A percentile compares a stretch with the other conserved stretches of the same genome.
Evolutionary conservation across 805 yeast species (phyloP).

Genomic region (Teunomyces aglyptinius): DNA sequence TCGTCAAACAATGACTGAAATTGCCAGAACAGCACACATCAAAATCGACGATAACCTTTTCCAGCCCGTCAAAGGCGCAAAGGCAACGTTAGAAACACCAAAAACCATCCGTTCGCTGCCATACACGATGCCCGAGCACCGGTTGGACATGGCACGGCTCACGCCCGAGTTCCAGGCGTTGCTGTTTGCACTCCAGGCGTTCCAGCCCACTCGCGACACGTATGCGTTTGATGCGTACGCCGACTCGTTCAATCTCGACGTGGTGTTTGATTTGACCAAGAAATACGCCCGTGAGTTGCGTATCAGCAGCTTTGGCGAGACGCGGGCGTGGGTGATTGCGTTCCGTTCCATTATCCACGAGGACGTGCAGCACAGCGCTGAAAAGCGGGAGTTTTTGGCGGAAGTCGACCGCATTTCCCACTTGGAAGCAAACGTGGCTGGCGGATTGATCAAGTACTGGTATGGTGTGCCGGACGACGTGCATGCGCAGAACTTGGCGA

Average conservation of each 20-base stretch:
- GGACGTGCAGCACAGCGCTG: constrained; percentile 22
- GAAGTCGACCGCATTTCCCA: constrained; percentile 32
- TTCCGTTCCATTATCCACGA: constrained; percentile 29
- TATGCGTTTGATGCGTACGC: constrained; percentile 26
- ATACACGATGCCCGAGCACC: constrained; percentile 25
- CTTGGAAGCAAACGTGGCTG: constrained; percentile 33
- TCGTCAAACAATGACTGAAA: not conserved
- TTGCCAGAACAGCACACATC: constrained; percentile 7
- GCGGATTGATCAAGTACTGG: constrained; percentile 41
- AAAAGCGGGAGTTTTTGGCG: constrained; percentile 24
- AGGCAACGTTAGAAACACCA: not conserved
- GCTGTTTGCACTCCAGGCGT: constrained; percentile 29
- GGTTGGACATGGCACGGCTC: constrained; percentile 22
- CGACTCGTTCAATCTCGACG: constrained; percentile 26
- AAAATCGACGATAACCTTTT: constrained; percentile 14
- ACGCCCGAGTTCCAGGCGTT: constrained; percentile 19
- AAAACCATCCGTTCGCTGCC: constrained; percentile 28
- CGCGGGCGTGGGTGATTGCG: constrained; percentile 29
- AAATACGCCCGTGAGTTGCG: constrained; percentile 11
- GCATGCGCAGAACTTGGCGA: constrained; percentile 34
- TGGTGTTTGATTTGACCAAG: constrained; percentile 16
- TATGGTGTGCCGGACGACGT: constrained; percentile 34
- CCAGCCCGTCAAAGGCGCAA: constrained; percentile 12
- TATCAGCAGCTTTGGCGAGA: constrained; percentile 10
- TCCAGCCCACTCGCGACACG: constrained; percentile 13